Conservation (phyloP, 1,284 basidiomycete species). For the Ceratobasidium papillatum region DNA sequence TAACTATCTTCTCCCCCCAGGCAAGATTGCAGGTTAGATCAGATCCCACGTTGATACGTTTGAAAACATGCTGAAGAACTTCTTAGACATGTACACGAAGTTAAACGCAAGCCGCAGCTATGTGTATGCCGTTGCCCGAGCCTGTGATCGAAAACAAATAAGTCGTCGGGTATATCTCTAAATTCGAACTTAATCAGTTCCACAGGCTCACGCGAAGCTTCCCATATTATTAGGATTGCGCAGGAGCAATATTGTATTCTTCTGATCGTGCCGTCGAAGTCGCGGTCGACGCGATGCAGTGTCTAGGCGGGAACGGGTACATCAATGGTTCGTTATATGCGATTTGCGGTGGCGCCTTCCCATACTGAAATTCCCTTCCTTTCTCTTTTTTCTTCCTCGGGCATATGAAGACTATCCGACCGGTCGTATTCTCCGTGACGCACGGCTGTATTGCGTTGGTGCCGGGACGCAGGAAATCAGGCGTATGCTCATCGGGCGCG, state of each 20-base stretch:
- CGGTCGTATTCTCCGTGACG: constrained; percentile 84
- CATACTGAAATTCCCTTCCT: neutral
- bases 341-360: constrained; percentile 5
- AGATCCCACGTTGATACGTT: neutral
- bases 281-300: constrained; percentile 90
- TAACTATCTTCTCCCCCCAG: constrained; percentile 1
- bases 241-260: constrained; percentile 89
- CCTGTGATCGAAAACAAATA: constrained; percentile 83
- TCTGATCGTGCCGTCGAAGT: constrained; percentile 91
- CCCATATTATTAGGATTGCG: constrained; percentile 76
- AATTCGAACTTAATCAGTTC: neutral
- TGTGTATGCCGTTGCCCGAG: constrained; percentile 91
- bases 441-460: constrained; percentile 87
- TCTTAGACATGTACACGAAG: constrained; percentile 91
- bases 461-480: constrained; percentile 93
- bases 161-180: constrained; percentile 73
- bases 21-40: constrained; percentile 46
- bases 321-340: constrained; percentile 74
- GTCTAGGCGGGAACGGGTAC: constrained; percentile 91
- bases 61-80: neutral
- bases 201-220: neutral
- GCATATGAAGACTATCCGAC: constrained; percentile 77
- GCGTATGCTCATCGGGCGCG: constrained; percentile 88
- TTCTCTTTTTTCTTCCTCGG: neutral
- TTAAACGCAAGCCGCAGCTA: constrained; percentile 88